phyloP scores from a whole-genome alignment of 2,329 filamentous ascomycete species.

The Neopestalotiopsis sp. region DNA sequence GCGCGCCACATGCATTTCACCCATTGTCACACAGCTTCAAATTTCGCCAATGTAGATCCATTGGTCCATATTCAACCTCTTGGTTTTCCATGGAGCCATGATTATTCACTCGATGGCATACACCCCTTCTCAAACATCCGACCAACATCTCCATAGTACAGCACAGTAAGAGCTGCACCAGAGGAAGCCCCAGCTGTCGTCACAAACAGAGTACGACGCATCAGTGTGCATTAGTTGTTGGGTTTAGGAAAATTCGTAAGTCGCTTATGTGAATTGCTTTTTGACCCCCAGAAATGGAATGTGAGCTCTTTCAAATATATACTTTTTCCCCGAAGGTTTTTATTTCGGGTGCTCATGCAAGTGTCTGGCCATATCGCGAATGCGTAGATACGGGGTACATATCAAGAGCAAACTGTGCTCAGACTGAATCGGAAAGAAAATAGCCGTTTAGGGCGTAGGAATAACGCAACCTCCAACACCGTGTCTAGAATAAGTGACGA shows the following conservation, averaged over 20 bases:
- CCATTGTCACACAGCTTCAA: neutral
- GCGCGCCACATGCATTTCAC: neutral
- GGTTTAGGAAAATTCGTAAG: constrained; percentile 7
- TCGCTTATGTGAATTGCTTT: constrained; percentile 13
- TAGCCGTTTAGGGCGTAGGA: neutral
- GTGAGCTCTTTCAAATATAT: neutral
- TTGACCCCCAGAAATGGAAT: neutral
- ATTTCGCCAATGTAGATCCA: constrained; percentile 5
- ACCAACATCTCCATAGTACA: neutral
- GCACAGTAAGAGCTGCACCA: neutral
- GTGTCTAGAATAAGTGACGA: constrained; percentile 5
- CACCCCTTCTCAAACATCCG: neutral
- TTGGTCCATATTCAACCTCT: neutral
- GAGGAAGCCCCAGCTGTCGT: neutral
- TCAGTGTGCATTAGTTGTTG: constrained; percentile 8
- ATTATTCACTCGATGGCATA: neutral
- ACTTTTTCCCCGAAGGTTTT: constrained; percentile 1
- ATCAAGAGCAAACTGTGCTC: neutral
- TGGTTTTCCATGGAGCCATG: neutral
- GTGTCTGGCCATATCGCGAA: neutral
- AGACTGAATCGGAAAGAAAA: neutral
- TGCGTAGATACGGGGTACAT: neutral
- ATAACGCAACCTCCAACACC: neutral
- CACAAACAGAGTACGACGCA: neutral
- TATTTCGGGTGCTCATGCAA: neutral